A percentile compares a stretch with the other conserved stretches of the same genome.
Evolutionary conservation across 2,329 filamentous ascomycete genomes (phyloP).

Genomic region (Aschersonia sp.): DNA sequence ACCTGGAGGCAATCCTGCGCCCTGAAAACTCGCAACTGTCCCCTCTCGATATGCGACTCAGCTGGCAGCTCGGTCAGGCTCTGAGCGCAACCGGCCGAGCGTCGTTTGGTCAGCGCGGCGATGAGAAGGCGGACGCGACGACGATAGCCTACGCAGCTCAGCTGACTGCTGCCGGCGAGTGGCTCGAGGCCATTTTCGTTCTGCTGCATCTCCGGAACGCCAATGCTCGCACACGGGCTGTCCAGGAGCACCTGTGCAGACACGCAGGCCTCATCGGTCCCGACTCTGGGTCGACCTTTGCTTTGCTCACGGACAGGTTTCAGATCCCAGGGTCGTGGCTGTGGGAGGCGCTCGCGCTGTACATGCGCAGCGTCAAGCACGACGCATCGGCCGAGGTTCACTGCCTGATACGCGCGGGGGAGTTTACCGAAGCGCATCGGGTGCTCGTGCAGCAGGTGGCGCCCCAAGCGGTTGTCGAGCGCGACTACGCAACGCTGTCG

Average conservation of each 20-base stretch:
- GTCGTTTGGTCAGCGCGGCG: slow-evolving; percentile 36
- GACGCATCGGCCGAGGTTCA: slow-evolving; percentile 59
- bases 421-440: slow-evolving; percentile 68
- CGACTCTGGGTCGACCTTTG: slow-evolving; percentile 40
- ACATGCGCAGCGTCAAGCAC: slow-evolving; percentile 58
- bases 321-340: slow-evolving; percentile 67
- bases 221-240: slow-evolving; percentile 45
- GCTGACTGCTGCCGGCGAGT: slow-evolving; percentile 48
- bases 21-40: slow-evolving; percentile 66
- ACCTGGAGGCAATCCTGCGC: slow-evolving; percentile 56
- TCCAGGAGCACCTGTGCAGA: slow-evolving; percentile 60
- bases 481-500: slow-evolving; percentile 58
- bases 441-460: slow-evolving; percentile 72
- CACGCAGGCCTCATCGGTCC: slow-evolving; percentile 54
- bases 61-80: slow-evolving; percentile 72
- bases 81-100: slow-evolving; percentile 36
- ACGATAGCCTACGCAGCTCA: slow-evolving; percentile 52
- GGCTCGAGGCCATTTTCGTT: slow-evolving; percentile 61
- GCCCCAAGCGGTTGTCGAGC: slow-evolving; percentile 67
- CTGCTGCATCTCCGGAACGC: slow-evolving; percentile 58
- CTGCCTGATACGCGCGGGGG: slow-evolving; percentile 64
- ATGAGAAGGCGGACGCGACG: slow-evolving; percentile 49
- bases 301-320: slow-evolving; percentile 46
- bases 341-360: slow-evolving; percentile 73
- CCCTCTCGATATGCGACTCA: slow-evolving; percentile 59